Evolutionary conservation across 2,329 filamentous ascomycete genomes (phyloP).

Genomic region (Microsporum ferrugineum): DNA sequence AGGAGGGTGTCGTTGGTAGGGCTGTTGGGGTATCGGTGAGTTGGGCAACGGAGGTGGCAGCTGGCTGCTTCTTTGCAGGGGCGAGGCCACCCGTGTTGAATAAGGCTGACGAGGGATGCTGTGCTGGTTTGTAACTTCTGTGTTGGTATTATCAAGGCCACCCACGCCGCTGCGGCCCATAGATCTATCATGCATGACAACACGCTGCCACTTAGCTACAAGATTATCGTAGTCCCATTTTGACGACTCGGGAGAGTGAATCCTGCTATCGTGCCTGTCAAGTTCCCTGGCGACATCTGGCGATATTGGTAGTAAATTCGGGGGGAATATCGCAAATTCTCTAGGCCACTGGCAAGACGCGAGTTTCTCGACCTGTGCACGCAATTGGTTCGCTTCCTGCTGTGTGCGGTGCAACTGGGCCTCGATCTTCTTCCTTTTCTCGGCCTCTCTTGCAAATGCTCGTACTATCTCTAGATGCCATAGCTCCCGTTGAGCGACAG

Average conservation of each 20-base stretch:
- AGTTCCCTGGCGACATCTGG: constrained; percentile 30
- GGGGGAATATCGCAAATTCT: constrained; percentile 39
- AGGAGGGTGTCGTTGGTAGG: not conserved
- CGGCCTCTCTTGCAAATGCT: constrained; percentile 36
- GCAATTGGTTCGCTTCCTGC: constrained; percentile 40
- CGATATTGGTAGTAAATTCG: constrained; percentile 33
- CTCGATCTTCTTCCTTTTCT: constrained; percentile 34
- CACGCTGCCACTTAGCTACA: constrained; percentile 39
- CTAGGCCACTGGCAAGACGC: constrained; percentile 39
- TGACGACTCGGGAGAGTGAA: constrained; percentile 24
- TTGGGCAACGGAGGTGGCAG: constrained; percentile 3
- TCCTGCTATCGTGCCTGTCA: constrained; percentile 22
- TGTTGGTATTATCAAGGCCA: constrained; percentile 7
- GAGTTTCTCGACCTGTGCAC: constrained; percentile 36
- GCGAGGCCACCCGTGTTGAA: constrained; percentile 5
- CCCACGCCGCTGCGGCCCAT: constrained; percentile 25
- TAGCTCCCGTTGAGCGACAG: constrained; percentile 39
- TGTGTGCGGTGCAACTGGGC: constrained; percentile 35
- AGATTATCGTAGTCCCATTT: constrained; percentile 40
- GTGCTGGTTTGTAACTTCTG: not conserved
- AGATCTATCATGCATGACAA: constrained; percentile 35
- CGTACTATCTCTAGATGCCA: constrained; percentile 40
- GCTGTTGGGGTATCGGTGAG: constrained; percentile 1
- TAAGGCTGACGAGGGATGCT: not conserved
- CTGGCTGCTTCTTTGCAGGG: constrained; percentile 7